Percentiles rank a stretch among this genome's conserved stretches.
Conservation (phyloP, 768 basidiomycete genomes). For the Macrolepiota dolichaula region DNA sequence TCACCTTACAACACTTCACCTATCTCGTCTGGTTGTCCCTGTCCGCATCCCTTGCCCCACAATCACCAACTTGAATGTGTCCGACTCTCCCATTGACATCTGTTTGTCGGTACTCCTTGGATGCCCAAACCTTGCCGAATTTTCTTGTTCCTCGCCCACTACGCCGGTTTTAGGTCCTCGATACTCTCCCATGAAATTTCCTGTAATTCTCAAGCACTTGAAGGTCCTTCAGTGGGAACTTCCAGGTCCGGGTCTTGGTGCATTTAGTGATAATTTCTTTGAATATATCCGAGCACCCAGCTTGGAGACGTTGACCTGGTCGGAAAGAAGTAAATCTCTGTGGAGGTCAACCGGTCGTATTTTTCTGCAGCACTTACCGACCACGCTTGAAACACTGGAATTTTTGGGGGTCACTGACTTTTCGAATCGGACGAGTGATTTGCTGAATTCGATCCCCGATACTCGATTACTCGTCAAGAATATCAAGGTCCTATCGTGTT, state of each 20-base stretch:
- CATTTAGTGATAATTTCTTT: not conserved
- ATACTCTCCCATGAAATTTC: not conserved
- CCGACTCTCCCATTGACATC: not conserved
- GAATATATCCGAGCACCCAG: not conserved
- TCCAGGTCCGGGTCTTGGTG: not conserved
- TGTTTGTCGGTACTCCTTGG: not conserved
- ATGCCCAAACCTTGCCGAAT: not conserved
- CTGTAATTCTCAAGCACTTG: not conserved
- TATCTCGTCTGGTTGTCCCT: not conserved
- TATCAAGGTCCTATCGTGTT: not conserved
- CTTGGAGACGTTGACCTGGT: not conserved
- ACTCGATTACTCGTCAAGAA: not conserved
- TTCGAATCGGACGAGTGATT: not conserved
- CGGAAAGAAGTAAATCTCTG: not conserved
- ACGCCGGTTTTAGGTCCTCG: too few species aligned
- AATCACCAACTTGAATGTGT: not conserved
- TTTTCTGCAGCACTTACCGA: not conserved
- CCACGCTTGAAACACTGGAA: not conserved
- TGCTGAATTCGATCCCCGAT: not conserved
- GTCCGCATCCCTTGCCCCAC: not conserved
- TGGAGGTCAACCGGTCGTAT: not conserved
- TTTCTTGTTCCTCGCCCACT: not conserved
- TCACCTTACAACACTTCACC: not conserved
- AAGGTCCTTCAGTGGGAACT: not conserved
- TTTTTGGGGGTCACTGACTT: not conserved